phyloP scores from a whole-genome alignment of 2,329 filamentous ascomycete genomes.

The Phoma sp. region DNA sequence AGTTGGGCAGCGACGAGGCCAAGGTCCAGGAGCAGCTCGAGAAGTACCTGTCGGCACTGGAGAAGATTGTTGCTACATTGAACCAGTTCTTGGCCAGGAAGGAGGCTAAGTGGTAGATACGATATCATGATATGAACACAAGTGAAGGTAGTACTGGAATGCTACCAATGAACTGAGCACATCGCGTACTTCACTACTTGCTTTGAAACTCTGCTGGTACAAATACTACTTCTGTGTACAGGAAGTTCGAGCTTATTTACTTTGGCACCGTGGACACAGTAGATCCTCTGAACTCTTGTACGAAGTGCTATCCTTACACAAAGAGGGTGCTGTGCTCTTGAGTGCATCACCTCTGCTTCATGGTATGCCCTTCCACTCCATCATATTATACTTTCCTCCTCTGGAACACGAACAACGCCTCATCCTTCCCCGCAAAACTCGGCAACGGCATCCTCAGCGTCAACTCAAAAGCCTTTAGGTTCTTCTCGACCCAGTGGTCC shows the following conservation, averaged over 20 bases:
- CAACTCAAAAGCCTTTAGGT: conserved; percentile 65
- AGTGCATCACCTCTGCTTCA: neutral
- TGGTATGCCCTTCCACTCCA: neutral
- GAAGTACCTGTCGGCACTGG: conserved; percentile 76
- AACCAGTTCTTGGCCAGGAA: conserved; percentile 59
- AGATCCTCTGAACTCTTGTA: neutral
- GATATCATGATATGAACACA: neutral
- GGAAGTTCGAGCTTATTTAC: neutral
- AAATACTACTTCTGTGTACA: no score
- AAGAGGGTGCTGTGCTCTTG: no score
- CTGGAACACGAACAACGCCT: conserved; percentile 72
- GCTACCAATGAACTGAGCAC: neutral
- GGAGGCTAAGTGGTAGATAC: conserved; percentile 42
- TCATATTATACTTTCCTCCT: conserved; percentile 29
- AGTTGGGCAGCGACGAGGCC: conserved; percentile 72
- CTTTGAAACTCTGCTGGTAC: neutral
- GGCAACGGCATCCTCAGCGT: conserved; percentile 71
- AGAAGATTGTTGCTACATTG: conserved; percentile 80
- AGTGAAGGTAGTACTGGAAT: neutral
- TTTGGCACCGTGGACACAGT: no score
- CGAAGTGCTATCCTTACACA: neutral
- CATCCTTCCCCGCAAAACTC: conserved; percentile 79
- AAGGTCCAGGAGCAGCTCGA: conserved; percentile 70
- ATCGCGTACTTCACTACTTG: neutral
- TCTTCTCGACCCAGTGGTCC: conserved; percentile 68